These are phyloP conservation scores for Xylariomycetidae sp. DNA, from an alignment of 2,329 filamentous ascomycete species.

Conservation along the genomic window DNA sequence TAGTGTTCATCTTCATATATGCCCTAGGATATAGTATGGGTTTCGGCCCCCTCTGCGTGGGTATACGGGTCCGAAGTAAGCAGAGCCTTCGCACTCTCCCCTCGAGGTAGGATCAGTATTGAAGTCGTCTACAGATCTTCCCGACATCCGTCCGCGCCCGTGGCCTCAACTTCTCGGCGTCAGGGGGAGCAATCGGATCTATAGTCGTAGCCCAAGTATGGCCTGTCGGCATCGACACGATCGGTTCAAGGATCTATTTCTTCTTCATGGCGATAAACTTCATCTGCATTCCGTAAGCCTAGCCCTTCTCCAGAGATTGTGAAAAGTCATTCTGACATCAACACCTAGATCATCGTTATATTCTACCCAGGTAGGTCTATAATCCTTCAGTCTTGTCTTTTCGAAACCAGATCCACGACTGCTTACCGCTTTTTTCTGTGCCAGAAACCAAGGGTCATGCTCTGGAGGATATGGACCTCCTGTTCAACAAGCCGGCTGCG, in stretches of 20 bases:
- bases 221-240: slow-evolving; percentile 46
- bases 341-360: slow-evolving; percentile 19
- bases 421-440: too few species aligned
- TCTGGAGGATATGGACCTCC: slow-evolving; percentile 23
- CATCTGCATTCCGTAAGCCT: slow-evolving; percentile 37
- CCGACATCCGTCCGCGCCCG: slow-evolving; percentile 52
- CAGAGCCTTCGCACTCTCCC: too few species aligned
- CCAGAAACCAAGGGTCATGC: slow-evolving; percentile 23
- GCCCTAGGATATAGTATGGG: slow-evolving; percentile 54
- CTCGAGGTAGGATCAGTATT: too few species aligned
- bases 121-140: too few species aligned
- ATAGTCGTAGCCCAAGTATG: slow-evolving; percentile 51
- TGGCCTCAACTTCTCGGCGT: slow-evolving; percentile 51
- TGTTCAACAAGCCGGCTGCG: slow-evolving; percentile 13
- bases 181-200: slow-evolving; percentile 50
- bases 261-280: slow-evolving; percentile 52
- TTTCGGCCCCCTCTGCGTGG: slow-evolving; percentile 53
- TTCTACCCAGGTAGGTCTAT: slow-evolving; percentile 27
- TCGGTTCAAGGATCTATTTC: slow-evolving; percentile 51
- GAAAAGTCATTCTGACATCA: slow-evolving; percentile 3
- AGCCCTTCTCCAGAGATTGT: too few species aligned
- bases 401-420: too few species aligned
- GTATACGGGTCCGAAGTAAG: slow-evolving; percentile 55
- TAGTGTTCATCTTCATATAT: slow-evolving; percentile 55
- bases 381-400: too few species aligned